phyloP scores from a whole-genome alignment of 345 rosid species.

The Salix arbutifolia region DNA sequence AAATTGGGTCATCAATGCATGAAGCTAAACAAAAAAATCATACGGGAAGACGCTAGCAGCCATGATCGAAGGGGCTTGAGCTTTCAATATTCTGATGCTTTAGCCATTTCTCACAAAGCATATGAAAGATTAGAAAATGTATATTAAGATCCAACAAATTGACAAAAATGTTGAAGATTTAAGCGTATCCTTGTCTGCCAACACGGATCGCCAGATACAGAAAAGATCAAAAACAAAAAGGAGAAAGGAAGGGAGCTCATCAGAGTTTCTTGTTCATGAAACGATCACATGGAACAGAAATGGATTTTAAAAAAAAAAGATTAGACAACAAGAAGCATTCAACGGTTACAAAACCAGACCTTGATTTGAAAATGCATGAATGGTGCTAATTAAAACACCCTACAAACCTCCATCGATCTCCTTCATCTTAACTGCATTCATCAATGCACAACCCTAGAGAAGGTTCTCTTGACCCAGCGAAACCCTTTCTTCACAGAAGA shows the following conservation, averaged over 20 bases:
- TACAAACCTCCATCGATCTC: neutral
- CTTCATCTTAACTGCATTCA: neutral
- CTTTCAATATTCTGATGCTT: too few species aligned
- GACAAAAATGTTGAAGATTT: too few species aligned
- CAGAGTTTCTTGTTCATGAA: neutral
- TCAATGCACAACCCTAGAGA: conserved; percentile 28
- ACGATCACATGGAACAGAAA: neutral
- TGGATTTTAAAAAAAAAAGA: too few species aligned
- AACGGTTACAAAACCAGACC: neutral
- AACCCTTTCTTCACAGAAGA: conserved; percentile 39
- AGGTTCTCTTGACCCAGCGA: conserved; percentile 51
- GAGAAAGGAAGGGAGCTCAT: neutral
- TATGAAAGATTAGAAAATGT: too few species aligned
- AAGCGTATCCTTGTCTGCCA: neutral
- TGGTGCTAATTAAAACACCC: neutral
- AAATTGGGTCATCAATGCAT: too few species aligned
- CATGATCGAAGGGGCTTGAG: too few species aligned
- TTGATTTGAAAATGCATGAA: neutral
- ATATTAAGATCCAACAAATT: neutral
- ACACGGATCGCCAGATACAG: neutral
- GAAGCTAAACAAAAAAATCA: too few species aligned
- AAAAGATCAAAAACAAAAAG: neutral
- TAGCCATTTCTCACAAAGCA: too few species aligned
- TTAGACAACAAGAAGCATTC: neutral
- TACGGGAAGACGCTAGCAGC: too few species aligned